Base-by-base conservation (phyloP, 2,329 filamentous ascomycete species). In the Westerdykella sp. region DNA sequence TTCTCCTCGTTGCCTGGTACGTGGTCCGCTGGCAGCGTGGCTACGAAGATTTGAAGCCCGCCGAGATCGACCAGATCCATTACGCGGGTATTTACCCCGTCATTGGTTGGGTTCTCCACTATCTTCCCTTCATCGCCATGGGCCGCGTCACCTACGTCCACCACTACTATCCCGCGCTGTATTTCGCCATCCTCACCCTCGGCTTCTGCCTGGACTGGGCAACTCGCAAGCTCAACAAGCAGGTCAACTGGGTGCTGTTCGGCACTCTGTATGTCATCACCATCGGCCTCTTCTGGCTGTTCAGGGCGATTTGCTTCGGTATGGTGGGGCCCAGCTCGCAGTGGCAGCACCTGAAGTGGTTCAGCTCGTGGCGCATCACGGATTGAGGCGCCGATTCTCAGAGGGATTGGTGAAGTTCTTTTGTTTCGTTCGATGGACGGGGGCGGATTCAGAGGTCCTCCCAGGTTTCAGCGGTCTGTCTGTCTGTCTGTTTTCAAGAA, bases 71-170 rank as follows among this genome's bases (percentile, higher is more conserved):
- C 67, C 88, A 93, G 54, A 91, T 98, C 62, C 89, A 96, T 69
- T 97, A 95, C 69, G 78, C 90, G 10, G 93, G 87, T 39, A 64
- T 98, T 45, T 98, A 98, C 69, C 91, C 93, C 7, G 75, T 91
- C 44, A 78, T 93, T 43, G 93, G 93, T 49, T 98, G 93, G 93
- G 83, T 95, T 69, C 77, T 98, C 39, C 93, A 98, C 72, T 98
- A 96, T 67, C 72, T 95, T 49, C 93, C 93, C 1, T 98, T 97
- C 69, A 80, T 95, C 59, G 81, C 93, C 62, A 98, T 98, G 94
- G 93, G 89, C 10, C 87, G 93, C 76, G 93, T 98, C 48, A 98
- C 93, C 13, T 98, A 98, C 62, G 93, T 98, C 42, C 93, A 98
- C 69, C 93, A 98, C 73, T 98, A 98, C 76, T 98, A 97, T 69